Percentiles rank a stretch among this genome's conserved stretches.
These are phyloP conservation scores for Cystoderma amianthinum DNA, from an alignment of 768 basidiomycete species.

Conservation along the genomic window DNA sequence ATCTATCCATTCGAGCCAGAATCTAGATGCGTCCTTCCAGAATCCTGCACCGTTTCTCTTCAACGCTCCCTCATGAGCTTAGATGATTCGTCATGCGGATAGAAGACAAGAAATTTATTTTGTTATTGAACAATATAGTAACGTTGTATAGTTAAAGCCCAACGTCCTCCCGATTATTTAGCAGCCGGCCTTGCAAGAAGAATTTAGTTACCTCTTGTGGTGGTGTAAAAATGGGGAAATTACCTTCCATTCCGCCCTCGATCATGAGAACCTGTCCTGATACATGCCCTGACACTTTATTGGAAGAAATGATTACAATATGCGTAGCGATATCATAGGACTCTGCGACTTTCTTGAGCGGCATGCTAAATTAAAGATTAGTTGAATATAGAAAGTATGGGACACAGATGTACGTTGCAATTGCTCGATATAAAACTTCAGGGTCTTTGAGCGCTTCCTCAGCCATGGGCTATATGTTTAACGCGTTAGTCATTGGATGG, in stretches of 20 bases:
- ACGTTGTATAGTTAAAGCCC: too few relatives aligned
- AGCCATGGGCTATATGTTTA: constrained; percentile 47
- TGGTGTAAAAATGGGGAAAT: constrained; percentile 2
- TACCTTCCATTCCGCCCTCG: constrained; percentile 75
- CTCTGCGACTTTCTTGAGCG: constrained; percentile 60
- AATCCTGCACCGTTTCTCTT: too few relatives aligned
- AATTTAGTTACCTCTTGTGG: not conserved
- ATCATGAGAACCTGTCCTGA: constrained; percentile 67
- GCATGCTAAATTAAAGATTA: constrained; percentile 36
- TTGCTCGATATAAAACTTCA: constrained; percentile 42
- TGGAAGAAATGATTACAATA: constrained; percentile 53
- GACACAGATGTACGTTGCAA: constrained; percentile 52
- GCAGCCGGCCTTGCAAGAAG: constrained; percentile 18
- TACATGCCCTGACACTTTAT: constrained; percentile 59
- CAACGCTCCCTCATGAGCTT: too few relatives aligned
- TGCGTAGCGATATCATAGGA: constrained; percentile 62
- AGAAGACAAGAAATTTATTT: too few relatives aligned
- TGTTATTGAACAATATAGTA: too few relatives aligned
- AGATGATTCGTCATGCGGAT: too few relatives aligned
- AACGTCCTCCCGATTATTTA: constrained; percentile 19
- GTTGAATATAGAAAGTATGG: not conserved
- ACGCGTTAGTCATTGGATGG: too few relatives aligned
- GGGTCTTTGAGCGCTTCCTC: constrained; percentile 51
- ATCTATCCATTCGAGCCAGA: too few relatives aligned
- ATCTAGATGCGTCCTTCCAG: too few relatives aligned